Percentiles rank a stretch among this genome's conserved stretches.
Conservation (phyloP, 1,139 yeast genomes). For the Taiozyma sp. region DNA sequence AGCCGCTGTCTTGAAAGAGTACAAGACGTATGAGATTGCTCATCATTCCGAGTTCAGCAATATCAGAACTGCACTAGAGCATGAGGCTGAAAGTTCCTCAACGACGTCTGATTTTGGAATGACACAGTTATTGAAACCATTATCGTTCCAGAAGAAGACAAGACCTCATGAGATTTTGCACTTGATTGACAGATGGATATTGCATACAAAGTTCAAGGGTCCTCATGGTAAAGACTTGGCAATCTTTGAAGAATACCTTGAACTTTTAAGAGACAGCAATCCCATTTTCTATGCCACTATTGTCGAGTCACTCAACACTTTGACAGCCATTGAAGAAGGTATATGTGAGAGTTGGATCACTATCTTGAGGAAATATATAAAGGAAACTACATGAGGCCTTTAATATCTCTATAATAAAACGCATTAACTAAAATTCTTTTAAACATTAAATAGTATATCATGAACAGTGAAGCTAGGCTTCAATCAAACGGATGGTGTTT, state of each 20-base stretch:
- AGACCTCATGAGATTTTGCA: slow-evolving; percentile 32
- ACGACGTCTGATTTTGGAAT: slow-evolving; percentile 13
- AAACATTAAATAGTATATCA: not conserved
- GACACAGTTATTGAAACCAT: slow-evolving; percentile 27
- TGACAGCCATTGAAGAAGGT: not conserved
- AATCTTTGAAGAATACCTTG: slow-evolving; percentile 30
- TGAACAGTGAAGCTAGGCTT: slow-evolving; percentile 28
- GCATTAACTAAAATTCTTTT: not conserved
- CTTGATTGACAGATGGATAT: slow-evolving; percentile 45
- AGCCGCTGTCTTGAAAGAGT: slow-evolving; percentile 37
- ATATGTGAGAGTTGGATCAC: slow-evolving; percentile 4
- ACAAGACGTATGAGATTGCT: slow-evolving; percentile 27
- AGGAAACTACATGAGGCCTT: not conserved
- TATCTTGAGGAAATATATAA: not conserved
- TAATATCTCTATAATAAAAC: not conserved
- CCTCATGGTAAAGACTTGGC: slow-evolving; percentile 55
- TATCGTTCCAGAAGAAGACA: slow-evolving; percentile 31
- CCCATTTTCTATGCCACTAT: slow-evolving; percentile 5
- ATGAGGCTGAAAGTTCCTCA: not conserved
- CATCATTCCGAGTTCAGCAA: slow-evolving; percentile 26
- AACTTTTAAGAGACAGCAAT: slow-evolving; percentile 4
- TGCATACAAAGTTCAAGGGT: slow-evolving; percentile 39
- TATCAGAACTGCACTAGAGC: slow-evolving; percentile 15
- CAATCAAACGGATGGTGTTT: slow-evolving; percentile 81
- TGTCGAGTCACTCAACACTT: not conserved